Evolutionary conservation across 805 yeast species (phyloP).

Genomic region (Candida montana): DNA sequence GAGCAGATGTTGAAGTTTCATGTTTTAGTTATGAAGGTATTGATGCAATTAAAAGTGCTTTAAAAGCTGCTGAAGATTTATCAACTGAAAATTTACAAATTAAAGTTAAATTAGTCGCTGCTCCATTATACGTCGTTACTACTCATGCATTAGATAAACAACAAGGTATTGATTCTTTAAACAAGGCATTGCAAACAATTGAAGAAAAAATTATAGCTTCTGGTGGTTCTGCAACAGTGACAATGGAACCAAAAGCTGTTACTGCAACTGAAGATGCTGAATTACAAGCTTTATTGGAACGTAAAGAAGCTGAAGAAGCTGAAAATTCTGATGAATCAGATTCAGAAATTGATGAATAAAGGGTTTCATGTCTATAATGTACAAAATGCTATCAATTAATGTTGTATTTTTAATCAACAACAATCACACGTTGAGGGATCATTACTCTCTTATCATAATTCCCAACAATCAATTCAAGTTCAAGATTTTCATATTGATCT

Average conservation of each 20-base stretch:
- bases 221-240: constrained; percentile 86
- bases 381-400: too few relatives aligned
- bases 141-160: constrained; percentile 90
- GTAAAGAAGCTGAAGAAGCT: constrained; percentile 80
- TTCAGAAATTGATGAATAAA: constrained; percentile 36
- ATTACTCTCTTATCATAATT: not conserved
- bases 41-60: constrained; percentile 90
- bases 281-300: constrained; percentile 90
- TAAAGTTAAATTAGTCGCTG: constrained; percentile 93
- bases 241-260: constrained; percentile 98
- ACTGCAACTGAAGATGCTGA: constrained; percentile 98
- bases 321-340: constrained; percentile 74
- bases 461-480: not conserved
- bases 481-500: not conserved
- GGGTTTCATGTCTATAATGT: not conserved
- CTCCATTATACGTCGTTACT: constrained; percentile 91
- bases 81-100: constrained; percentile 83
- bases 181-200: constrained; percentile 74
- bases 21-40: constrained; percentile 97
- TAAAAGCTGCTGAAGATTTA: constrained; percentile 77
- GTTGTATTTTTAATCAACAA: not conserved
- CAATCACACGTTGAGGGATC: not conserved
- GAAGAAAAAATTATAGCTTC: constrained; percentile 59
- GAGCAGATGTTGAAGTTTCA: constrained; percentile 98
- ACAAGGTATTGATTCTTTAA: constrained; percentile 76